Base-by-base conservation (phyloP, 108 stramenopile species). In the Nitzschia inconspicua region DNA sequence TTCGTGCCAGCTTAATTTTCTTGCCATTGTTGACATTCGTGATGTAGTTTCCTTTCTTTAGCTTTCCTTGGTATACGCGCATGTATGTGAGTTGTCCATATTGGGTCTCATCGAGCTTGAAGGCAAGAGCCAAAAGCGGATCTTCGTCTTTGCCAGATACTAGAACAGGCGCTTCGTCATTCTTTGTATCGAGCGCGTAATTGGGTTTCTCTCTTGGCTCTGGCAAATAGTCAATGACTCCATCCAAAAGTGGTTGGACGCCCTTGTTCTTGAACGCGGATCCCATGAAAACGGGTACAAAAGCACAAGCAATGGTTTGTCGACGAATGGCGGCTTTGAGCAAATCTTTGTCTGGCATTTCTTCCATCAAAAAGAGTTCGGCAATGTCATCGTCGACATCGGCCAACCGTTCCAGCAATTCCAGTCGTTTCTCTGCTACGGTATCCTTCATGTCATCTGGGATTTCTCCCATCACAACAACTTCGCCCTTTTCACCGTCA, bases 201-300 rank as follows among this genome's bases (percentile, higher is more conserved):
- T 97, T 97, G 25, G 85, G 60, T 63, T 96, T 93, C 68, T 98
- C 96, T 20, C 47, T 49, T 3, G 99, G 99, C 44, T 79, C 70
- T 5, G 99, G 99, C 16, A 99, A 71, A 76, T 97, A 99, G 48
- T 93, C 85, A 27, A 95, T 37, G 25, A 99, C 97, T 18, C 96
- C 99, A 75, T 99, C 97, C 36, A 99, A 77, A 24, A 99, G 82
- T 3, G 95, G 78, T 52, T 99, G 99, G 23, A 97, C 97, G 42
- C 98, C 98, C 65, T 96, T 97, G 77, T 99, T 99, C 86, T 99
- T 99, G 75, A 93, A 99, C 2, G 99, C 98, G 41, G 91, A 93
- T 19, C 98, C 99, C 97, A 99, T 98, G 61, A 98, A 98, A 10
- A 99, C 98, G 3, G 99, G 98, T 14, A 99, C 97, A 66, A 99